Percentiles rank a stretch among this genome's conserved stretches.
phyloP scores from a whole-genome alignment of 768 basidiomycete species.

The Tulasnella sp. region DNA sequence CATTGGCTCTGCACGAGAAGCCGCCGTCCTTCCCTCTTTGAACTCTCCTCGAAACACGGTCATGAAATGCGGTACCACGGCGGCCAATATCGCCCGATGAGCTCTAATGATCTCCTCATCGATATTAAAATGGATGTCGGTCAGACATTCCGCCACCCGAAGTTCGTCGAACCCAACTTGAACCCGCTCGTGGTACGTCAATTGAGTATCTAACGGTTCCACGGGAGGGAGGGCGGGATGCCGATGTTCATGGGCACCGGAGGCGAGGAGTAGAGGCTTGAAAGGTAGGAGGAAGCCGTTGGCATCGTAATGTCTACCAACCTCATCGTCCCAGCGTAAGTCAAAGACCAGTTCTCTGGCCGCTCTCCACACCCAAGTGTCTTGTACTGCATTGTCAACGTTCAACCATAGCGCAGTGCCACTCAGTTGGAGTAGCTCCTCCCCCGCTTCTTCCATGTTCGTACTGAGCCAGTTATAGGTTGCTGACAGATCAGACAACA shows the following conservation, averaged over 20 bases:
- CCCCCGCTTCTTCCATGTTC: background rate
- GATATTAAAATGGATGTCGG: background rate
- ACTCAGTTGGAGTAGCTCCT: background rate
- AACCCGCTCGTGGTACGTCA: background rate
- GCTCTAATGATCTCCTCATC: background rate
- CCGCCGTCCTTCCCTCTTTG: background rate
- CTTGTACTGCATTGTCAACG: background rate
- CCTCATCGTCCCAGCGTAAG: background rate
- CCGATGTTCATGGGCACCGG: background rate
- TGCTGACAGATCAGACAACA: background rate
- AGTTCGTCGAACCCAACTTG: background rate
- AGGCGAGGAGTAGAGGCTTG: background rate
- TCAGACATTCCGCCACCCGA: background rate
- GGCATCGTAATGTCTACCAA: background rate
- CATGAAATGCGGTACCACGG: constrained; percentile 8
- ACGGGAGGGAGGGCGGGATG: background rate
- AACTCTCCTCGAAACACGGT: constrained; percentile 3
- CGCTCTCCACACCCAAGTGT: background rate
- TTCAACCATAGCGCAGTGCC: background rate
- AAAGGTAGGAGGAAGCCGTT: background rate
- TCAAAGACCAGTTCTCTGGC: constrained; percentile 1
- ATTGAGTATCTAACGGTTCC: background rate
- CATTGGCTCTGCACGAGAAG: background rate
- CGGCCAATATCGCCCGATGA: constrained; percentile 4
- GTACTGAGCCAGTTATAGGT: background rate